Conservation (phyloP, 768 basidiomycete species). For the Suillus subluteus region DNA sequence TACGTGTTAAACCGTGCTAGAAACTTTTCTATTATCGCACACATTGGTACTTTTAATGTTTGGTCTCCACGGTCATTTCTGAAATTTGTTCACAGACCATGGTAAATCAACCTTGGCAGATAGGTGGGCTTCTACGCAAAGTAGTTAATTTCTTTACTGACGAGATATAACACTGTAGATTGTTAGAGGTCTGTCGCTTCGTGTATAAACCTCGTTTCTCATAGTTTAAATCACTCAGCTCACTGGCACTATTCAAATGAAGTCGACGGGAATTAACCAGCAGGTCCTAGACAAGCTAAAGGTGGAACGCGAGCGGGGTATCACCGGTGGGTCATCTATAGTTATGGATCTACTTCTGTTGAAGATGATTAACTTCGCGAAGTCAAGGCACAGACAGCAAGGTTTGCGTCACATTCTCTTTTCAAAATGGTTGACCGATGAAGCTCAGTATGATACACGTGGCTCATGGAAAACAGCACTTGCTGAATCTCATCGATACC, state of each 20-base stretch:
- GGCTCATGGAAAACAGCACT: constrained; percentile 55
- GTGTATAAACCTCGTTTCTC: constrained; percentile 1
- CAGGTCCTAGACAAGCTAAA: constrained; percentile 94
- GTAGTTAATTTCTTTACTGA: not conserved
- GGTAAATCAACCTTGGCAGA: constrained; percentile 96
- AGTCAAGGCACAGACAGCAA: constrained; percentile 97
- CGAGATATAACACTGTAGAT: constrained; percentile 42
- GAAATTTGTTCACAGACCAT: constrained; percentile 60
- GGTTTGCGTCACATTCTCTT: constrained; percentile 41
- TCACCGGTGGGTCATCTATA: constrained; percentile 66
- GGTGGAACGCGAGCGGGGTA: constrained; percentile 95
- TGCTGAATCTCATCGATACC: constrained; percentile 96
- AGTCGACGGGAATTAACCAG: constrained; percentile 67
- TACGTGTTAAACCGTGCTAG: constrained; percentile 36
- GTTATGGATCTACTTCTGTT: not conserved
- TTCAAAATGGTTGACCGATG: constrained; percentile 13
- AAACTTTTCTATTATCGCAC: constrained; percentile 96
- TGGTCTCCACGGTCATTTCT: constrained; percentile 7
- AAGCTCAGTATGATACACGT: constrained; percentile 75
- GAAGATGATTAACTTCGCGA: constrained; percentile 11
- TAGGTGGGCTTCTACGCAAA: constrained; percentile 47
- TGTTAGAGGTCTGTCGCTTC: constrained; percentile 62
- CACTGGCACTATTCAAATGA: constrained; percentile 82
- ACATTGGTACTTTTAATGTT: constrained; percentile 65
- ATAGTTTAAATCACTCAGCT: constrained; percentile 50